Evolutionary conservation across 2,329 filamentous ascomycete species (phyloP).

Genomic region (Aspergillus eucalypticola): DNA sequence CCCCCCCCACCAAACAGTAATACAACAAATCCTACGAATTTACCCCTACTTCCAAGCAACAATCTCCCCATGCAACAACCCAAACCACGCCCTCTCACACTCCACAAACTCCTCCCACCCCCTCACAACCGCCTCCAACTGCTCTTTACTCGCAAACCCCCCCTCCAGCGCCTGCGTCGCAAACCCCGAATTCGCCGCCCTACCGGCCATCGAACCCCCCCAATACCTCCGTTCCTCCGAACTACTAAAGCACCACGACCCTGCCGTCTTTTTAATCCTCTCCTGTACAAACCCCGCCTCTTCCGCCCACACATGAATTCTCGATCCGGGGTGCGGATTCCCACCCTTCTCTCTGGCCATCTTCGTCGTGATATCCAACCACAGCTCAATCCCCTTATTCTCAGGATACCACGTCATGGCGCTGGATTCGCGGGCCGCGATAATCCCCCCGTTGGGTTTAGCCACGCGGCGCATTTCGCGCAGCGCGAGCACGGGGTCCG

Average conservation of each 20-base stretch:
- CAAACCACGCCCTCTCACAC: slow-evolving; percentile 41
- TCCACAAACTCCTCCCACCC: slow-evolving; percentile 39
- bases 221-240: slow-evolving; percentile 36
- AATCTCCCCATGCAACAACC: slow-evolving; percentile 40
- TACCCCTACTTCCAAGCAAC: slow-evolving; percentile 34
- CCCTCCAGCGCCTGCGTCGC: slow-evolving; percentile 30
- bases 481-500: slow-evolving; percentile 52
- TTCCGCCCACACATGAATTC: slow-evolving; percentile 39
- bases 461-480: slow-evolving; percentile 58
- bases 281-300: slow-evolving; percentile 34
- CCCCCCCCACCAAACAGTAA: no score
- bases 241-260: slow-evolving; percentile 39
- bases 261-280: slow-evolving; percentile 31
- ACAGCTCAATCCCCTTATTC: slow-evolving; percentile 28
- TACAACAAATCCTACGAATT: no score
- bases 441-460: slow-evolving; percentile 56
- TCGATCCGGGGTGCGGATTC: slow-evolving; percentile 29
- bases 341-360: slow-evolving; percentile 29
- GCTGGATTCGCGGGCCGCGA: slow-evolving; percentile 51
- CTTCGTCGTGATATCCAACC: slow-evolving; percentile 23
- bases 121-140: slow-evolving; percentile 33
- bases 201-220: slow-evolving; percentile 37
- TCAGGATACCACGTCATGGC: slow-evolving; percentile 36
- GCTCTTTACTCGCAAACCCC: slow-evolving; percentile 33
- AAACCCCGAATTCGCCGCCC: slow-evolving; percentile 32